phyloP scores from a whole-genome alignment of 2,329 filamentous ascomycete species.

The Aspergillus amoenus region DNA sequence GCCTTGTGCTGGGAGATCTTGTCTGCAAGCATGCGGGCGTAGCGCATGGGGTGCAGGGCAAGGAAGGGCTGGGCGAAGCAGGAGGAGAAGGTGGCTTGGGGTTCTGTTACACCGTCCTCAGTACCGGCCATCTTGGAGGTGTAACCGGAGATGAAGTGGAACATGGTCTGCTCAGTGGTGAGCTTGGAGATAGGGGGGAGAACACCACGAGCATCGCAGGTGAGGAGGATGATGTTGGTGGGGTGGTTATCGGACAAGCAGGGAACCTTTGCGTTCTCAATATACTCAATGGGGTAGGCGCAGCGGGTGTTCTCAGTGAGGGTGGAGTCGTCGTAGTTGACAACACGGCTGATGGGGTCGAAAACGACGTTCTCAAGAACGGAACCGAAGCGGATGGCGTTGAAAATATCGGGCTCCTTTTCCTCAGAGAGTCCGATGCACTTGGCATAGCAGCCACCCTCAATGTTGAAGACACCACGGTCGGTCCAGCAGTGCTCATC shows the following conservation, averaged over 20 bases:
- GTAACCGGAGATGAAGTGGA: conserved; percentile 99
- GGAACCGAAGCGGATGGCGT: conserved; percentile 93
- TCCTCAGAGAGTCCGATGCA: conserved; percentile 94
- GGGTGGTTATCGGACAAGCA: conserved; percentile 86
- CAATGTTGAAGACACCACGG: conserved; percentile 97
- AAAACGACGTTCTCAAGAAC: conserved; percentile 99
- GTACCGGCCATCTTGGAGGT: conserved; percentile 99
- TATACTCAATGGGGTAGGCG: conserved; percentile 99
- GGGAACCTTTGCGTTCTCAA: conserved; percentile 97
- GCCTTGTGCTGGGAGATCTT: conserved; percentile 95
- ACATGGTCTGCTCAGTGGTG: conserved; percentile 93
- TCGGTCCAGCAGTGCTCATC: conserved; percentile 99
- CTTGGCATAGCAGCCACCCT: conserved; percentile 99
- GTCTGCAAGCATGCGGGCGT: conserved; percentile 96
- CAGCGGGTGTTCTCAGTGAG: conserved; percentile 98
- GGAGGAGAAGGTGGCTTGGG: conserved; percentile 97
- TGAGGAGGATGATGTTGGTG: conserved; percentile 96
- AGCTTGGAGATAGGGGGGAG: conserved; percentile 98
- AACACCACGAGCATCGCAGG: conserved; percentile 95
- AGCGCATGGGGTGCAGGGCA: conserved; percentile 97
- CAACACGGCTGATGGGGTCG: conserved; percentile 80
- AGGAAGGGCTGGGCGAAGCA: conserved; percentile 99
- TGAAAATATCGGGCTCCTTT: conserved; percentile 98
- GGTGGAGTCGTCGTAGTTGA: conserved; percentile 93
- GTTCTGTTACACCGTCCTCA: conserved; percentile 94